Conservation (phyloP, 1,139 yeast genomes). For the Diutina siamensis region DNA sequence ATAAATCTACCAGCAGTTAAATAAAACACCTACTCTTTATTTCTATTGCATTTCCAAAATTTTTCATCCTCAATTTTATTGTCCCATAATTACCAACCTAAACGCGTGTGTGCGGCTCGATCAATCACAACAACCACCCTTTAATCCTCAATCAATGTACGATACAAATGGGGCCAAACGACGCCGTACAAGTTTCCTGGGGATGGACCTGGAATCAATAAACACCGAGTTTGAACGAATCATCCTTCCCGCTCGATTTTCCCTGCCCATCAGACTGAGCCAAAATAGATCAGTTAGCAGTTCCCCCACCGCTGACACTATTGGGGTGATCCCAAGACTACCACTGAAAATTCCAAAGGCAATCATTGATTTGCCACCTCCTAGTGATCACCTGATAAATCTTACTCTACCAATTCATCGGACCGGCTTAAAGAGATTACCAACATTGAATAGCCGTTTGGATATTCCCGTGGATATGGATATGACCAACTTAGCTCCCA, state of each 20-base stretch:
- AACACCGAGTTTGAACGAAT: background rate
- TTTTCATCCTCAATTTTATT: too few relatives aligned
- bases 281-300: background rate
- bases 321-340: background rate
- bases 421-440: too few relatives aligned
- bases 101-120: background rate
- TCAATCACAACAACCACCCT: background rate
- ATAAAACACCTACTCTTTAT: too few relatives aligned
- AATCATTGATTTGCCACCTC: too few relatives aligned
- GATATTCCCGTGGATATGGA: background rate
- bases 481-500: background rate
- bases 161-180: background rate
- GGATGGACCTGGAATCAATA: background rate
- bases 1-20: too few relatives aligned
- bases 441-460: too few relatives aligned
- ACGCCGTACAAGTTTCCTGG: background rate
- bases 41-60: too few relatives aligned
- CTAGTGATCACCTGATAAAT: too few relatives aligned
- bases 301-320: too few relatives aligned
- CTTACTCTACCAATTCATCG: too few relatives aligned
- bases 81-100: background rate
- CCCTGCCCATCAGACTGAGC: background rate
- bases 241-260: background rate
- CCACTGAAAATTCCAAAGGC: too few relatives aligned
- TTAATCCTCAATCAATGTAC: background rate